Base-by-base conservation (phyloP, 202 grass and related monocot genomes). In the Elaeis oleifera region DNA sequence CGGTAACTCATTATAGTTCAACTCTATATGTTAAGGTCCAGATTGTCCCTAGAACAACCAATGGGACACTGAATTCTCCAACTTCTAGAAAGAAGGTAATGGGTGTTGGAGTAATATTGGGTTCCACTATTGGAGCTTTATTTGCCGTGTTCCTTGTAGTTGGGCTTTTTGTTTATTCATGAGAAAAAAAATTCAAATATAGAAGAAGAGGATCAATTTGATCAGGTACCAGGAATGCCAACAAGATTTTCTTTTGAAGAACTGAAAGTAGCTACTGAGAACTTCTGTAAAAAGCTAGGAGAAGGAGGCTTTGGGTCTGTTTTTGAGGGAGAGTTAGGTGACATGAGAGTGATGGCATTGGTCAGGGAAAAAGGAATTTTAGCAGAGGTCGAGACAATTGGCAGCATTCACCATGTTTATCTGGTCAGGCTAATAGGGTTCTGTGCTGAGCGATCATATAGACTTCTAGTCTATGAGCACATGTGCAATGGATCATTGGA, bases 11-110 rank as follows among this genome's bases (percentile, higher is more conserved):
- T 62, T 88, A 76, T 51, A 86, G 92, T 61, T 80, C 79, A 70
- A 81, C 74, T 60, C 73, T 77, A 64, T 84, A 84, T 56, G 61
- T 97, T 74, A 97, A 92, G 63, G 82, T 97, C 27, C 84, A 92
- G 65, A 22, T 50, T 11, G 18, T 52, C 25, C 18, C 36, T 2
- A 49, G 68, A 20, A 44, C 26, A 13, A 44, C 8, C 36, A 14
- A 44, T 14, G 2, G 61, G 25, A 64, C 73, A 21, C 64, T 67
- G 67, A 5, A 27, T 6, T 53, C 68, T 64, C 49, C 73, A 24
- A 22, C 5, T 6, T 22, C 20, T 16, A 18, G 5, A 59, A 51
- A 7, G 17, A 51, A 18, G 5, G 27, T 2, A 22, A 13, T 25
- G 31, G 1, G 0, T 0, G 1, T 29, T 4, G 58, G 69, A 2